Base-by-base conservation (phyloP, 257 asterid species). In the Capsicum baccatum region DNA sequence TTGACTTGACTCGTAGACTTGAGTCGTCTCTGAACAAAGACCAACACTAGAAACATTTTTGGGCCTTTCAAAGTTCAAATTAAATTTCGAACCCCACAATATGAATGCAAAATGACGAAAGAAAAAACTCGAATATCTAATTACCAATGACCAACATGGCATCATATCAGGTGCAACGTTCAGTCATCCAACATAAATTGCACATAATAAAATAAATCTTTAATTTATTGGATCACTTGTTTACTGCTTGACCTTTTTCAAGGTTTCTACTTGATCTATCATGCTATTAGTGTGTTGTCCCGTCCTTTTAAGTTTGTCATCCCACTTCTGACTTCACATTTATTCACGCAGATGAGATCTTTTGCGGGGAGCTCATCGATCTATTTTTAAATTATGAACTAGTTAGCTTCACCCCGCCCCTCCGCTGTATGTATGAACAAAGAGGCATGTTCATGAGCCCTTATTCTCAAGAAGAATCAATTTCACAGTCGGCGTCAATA, bases 1-100 rank as follows among this genome's bases (percentile, higher is more conserved):
- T 33, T 13, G 16, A 71, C 80, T 71, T 71, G 79, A 48, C 80
- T 73, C 80, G 56, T 10, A n/a, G 80, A 73, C 59, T 21, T 26
- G 63, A 52, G 63, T 50, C 60, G 63, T 76, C 81, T 52, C 48
- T 76, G 9, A 52, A 52, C 17, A 76, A 76, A 52, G 44, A 76
- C 48, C 6, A 26, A 52, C 48, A 21, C 63, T 26, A 76, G 81
- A 52, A 6, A 2, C 21, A 21, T 7, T 76, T 21, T 21, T 2
- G 10, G 3, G 42, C 9, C 33, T 26, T 26, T 26, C 33, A 26
- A 26, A 26, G 63, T 52, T 76, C 21, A 52, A 76, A 76, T 47
- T 76, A 14, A 52, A 52, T 7, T 13, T 26, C 15, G 21, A 76
- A 63, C 54, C 4, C 54, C 13, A 8, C 3, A 39, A 15, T 68